These are phyloP conservation scores for Oleoguttula mirabilis DNA, from an alignment of 495 filamentous ascomycete species.

Conservation along the genomic window DNA sequence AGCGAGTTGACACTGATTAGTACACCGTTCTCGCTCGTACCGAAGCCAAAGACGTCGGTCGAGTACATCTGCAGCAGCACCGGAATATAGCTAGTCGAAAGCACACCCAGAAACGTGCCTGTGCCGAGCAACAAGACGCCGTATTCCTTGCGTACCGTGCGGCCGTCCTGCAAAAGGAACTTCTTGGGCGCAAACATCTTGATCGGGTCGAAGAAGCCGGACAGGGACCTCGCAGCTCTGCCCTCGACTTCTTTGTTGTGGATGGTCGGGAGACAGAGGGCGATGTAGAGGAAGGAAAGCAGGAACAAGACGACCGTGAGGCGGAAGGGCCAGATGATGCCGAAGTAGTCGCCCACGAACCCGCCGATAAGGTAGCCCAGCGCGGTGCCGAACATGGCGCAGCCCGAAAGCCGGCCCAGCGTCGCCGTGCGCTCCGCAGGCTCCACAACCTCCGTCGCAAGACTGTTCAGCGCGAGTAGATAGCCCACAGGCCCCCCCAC, in stretches of 20 bases:
- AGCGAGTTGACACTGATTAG: constrained; percentile 42
- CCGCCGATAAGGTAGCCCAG: constrained; percentile 43
- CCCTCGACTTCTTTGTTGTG: constrained; percentile 21
- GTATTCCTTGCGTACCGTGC: constrained; percentile 33
- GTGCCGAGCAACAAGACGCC: constrained; percentile 41
- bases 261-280: constrained; percentile 30
- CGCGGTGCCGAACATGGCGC: constrained; percentile 43
- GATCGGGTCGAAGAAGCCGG: constrained; percentile 42
- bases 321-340: constrained; percentile 41
- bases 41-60: constrained; percentile 42
- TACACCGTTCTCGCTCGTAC: constrained; percentile 40
- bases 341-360: constrained; percentile 39
- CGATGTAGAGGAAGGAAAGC: constrained; percentile 14
- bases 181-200: constrained; percentile 39
- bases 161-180: constrained; percentile 33
- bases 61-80: constrained; percentile 29
- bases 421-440: constrained; percentile 39
- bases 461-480: constrained; percentile 43
- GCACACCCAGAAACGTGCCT: constrained; percentile 44
- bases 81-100: constrained; percentile 44
- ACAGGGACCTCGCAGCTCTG: constrained; percentile 23
- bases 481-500: constrained; percentile 47
- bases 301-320: constrained; percentile 34
- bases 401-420: constrained; percentile 43
- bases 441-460: constrained; percentile 39